Percentiles rank a stretch among this genome's conserved stretches.
Conservation (phyloP, 495 filamentous ascomycete species). For the Hypoxylon fragiforme region DNA sequence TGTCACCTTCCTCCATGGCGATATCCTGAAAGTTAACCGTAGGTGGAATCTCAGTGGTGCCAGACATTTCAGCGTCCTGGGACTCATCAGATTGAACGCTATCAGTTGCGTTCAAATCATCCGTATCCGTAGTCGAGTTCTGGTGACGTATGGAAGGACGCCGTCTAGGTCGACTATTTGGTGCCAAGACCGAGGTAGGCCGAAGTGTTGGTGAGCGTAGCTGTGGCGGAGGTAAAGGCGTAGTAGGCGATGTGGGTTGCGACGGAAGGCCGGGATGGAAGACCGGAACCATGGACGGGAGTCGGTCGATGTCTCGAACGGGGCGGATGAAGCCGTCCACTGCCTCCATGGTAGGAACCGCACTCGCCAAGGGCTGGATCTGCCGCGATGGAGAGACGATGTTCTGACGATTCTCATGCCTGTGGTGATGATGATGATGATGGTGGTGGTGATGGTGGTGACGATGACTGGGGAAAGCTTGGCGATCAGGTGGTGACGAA, state of each 20-base stretch:
- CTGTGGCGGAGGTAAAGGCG: constrained; percentile 70
- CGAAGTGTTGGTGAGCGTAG: constrained; percentile 55
- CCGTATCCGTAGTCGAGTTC: constrained; percentile 80
- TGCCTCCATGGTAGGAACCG: constrained; percentile 73
- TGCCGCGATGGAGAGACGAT: constrained; percentile 57
- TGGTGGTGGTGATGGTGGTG: constrained; percentile 57
- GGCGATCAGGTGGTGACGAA: constrained; percentile 75
- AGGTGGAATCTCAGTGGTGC: constrained; percentile 77
- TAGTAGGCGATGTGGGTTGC: constrained; percentile 92
- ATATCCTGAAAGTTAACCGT: constrained; percentile 80
- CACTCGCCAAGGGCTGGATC: constrained; percentile 68
- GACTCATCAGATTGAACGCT: constrained; percentile 71
- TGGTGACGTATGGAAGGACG: constrained; percentile 87
- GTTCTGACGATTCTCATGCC: constrained; percentile 61
- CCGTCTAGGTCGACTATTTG: constrained; percentile 50
- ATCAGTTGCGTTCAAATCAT: constrained; percentile 77
- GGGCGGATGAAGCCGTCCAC: constrained; percentile 77
- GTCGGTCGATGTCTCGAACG: constrained; percentile 81
- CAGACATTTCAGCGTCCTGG: constrained; percentile 65
- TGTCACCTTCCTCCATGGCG: constrained; percentile 71
- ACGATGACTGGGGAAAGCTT: constrained; percentile 57
- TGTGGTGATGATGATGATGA: constrained; percentile 61
- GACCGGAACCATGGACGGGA: constrained; percentile 81
- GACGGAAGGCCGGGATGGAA: constrained; percentile 73
- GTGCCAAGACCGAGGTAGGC: constrained; percentile 52